A percentile compares a stretch with the other conserved stretches of the same genome.
Conservation (phyloP, 192 early-diverging fungal species). For the Rhizoclosmatium sp. region DNA sequence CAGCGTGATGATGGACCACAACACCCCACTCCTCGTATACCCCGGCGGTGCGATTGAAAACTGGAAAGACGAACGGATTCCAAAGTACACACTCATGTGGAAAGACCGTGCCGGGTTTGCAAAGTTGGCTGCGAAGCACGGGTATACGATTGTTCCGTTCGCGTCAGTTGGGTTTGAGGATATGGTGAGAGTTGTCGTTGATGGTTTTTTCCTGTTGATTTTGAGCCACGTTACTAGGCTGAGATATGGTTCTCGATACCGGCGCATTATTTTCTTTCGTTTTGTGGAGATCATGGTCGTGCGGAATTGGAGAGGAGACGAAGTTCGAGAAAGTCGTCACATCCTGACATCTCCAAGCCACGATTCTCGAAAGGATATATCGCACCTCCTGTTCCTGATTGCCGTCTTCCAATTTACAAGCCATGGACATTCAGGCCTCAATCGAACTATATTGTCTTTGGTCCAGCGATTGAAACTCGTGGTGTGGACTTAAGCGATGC, state of each 20-base stretch:
- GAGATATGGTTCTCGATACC: slow-evolving; percentile 9
- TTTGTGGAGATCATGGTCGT: not conserved
- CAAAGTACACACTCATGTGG: slow-evolving; percentile 41
- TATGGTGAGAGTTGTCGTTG: not conserved
- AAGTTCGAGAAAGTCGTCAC: not conserved
- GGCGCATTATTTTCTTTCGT: not conserved
- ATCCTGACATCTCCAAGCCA: not conserved
- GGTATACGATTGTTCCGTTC: slow-evolving; percentile 45
- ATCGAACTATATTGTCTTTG: slow-evolving; percentile 1
- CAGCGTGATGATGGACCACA: slow-evolving; percentile 24
- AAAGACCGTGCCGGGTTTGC: slow-evolving; percentile 46
- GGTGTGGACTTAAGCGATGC: not conserved
- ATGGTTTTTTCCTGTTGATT: too few species aligned
- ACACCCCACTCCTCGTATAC: slow-evolving; percentile 35
- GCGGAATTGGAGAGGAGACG: not conserved
- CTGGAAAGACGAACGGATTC: slow-evolving; percentile 22
- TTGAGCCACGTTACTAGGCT: not conserved
- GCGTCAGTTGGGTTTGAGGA: slow-evolving; percentile 41
- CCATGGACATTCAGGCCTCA: not conserved
- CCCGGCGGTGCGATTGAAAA: slow-evolving; percentile 44
- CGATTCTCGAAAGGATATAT: slow-evolving; percentile 9
- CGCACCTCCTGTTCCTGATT: not conserved
- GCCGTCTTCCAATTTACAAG: slow-evolving; percentile 13
- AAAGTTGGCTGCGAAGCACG: slow-evolving; percentile 37
- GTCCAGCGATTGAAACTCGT: not conserved